phyloP scores from a whole-genome alignment of 805 yeast genomes.

The Metschnikowia peoriensis region DNA sequence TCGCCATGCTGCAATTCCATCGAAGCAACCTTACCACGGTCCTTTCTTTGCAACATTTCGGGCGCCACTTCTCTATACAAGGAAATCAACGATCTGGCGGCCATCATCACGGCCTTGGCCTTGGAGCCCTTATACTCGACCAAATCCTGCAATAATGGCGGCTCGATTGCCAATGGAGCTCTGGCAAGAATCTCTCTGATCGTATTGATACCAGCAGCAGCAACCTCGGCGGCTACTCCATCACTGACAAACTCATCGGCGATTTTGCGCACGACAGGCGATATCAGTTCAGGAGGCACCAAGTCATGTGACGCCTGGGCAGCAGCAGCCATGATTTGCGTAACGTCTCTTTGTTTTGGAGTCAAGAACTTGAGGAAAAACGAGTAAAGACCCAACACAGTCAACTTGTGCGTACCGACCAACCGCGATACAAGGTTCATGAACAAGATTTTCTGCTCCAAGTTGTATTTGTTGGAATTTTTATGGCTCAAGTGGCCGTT shows the following conservation, averaged over 20 bases:
- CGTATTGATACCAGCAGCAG: slow-evolving; percentile 96
- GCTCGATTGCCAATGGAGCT: slow-evolving; percentile 92
- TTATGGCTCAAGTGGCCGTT: slow-evolving; percentile 69
- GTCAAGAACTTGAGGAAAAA: slow-evolving; percentile 85
- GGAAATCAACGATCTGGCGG: slow-evolving; percentile 83
- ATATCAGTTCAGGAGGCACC: slow-evolving; percentile 92
- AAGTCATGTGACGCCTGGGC: slow-evolving; percentile 97
- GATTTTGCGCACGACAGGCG: slow-evolving; percentile 79
- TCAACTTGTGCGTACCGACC: slow-evolving; percentile 92
- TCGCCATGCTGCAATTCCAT: slow-evolving; percentile 68
- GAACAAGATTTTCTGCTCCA: slow-evolving; percentile 86
- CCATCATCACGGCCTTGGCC: slow-evolving; percentile 90
- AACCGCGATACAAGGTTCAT: slow-evolving; percentile 86
- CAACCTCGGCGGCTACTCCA: slow-evolving; percentile 97
- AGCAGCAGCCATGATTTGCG: slow-evolving; percentile 93
- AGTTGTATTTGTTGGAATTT: slow-evolving; percentile 64
- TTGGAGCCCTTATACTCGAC: slow-evolving; percentile 90
- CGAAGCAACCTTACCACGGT: slow-evolving; percentile 89
- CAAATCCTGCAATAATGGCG: slow-evolving; percentile 82
- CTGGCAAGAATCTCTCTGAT: slow-evolving; percentile 90
- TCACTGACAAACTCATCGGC: slow-evolving; percentile 98
- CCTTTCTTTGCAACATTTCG: slow-evolving; percentile 85
- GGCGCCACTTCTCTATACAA: slow-evolving; percentile 95
- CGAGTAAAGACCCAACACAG: slow-evolving; percentile 86
- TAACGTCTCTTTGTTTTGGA: slow-evolving; percentile 91